phyloP scores from a whole-genome alignment of 1,139 yeast genomes.

The Candida sp. region DNA sequence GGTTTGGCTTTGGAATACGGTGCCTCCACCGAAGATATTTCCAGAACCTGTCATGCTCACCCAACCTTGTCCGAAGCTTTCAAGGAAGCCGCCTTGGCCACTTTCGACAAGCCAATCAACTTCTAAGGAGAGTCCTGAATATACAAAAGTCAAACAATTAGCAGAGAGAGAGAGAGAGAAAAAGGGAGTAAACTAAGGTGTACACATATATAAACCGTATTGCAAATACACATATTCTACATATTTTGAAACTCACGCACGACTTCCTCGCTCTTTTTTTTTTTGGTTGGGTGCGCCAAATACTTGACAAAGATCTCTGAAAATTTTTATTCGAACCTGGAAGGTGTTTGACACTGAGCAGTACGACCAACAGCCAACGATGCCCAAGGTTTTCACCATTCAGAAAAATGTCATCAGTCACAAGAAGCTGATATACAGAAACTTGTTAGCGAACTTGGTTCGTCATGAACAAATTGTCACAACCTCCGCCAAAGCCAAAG shows the following conservation, averaged over 20 bases:
- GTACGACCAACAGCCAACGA: slow-evolving; percentile 12
- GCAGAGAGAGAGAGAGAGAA: not conserved
- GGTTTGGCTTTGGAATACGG: slow-evolving; percentile 99
- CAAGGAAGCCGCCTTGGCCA: slow-evolving; percentile 97
- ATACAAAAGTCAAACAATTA: not conserved
- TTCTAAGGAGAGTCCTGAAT: slow-evolving; percentile 41
- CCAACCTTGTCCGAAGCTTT: slow-evolving; percentile 98
- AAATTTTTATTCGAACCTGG: slow-evolving; percentile 2
- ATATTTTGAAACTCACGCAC: not conserved
- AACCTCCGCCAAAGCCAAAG: slow-evolving; percentile 48
- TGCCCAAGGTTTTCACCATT: slow-evolving; percentile 50
- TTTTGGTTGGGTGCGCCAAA: not conserved
- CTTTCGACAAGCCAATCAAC: slow-evolving; percentile 90
- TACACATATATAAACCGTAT: slow-evolving; percentile 1
- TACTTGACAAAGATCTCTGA: not conserved
- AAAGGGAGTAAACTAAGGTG: not conserved
- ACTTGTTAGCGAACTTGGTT: slow-evolving; percentile 48
- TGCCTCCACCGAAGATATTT: slow-evolving; percentile 97
- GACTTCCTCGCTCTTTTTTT: not conserved
- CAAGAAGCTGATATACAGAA: slow-evolving; percentile 50
- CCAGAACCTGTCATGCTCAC: slow-evolving; percentile 98
- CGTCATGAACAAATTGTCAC: slow-evolving; percentile 53
- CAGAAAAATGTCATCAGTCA: slow-evolving; percentile 51
- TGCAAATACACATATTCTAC: not conserved
- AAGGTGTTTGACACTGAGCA: not conserved